phyloP scores from a whole-genome alignment of 352 stramenopile species.

The Plasmopara muralis region DNA sequence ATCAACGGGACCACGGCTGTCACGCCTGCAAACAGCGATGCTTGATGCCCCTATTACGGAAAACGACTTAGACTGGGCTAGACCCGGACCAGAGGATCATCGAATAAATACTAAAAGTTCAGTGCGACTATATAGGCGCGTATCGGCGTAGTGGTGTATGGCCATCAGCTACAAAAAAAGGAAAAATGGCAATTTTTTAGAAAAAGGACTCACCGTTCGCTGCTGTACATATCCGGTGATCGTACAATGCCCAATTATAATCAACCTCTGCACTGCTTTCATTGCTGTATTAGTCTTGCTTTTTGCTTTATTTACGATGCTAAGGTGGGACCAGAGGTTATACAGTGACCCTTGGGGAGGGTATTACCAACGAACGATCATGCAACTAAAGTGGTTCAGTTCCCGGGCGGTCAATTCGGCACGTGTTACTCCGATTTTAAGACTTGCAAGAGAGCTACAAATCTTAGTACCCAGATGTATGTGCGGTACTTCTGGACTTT shows the following conservation, averaged over 20 bases:
- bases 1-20: no score
- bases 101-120: conserved; percentile 16
- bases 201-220: conserved; percentile 3
- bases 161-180: conserved; percentile 2
- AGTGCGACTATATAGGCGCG: background rate
- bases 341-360: background rate
- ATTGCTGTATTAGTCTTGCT: no score
- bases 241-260: conserved; percentile 5
- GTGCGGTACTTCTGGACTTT: background rate
- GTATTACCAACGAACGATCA: conserved; percentile 6
- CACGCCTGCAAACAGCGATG: no score
- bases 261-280: conserved; percentile 5
- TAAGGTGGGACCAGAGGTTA: conserved; percentile 3
- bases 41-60: conserved; percentile 4
- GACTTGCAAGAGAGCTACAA: conserved; percentile 8
- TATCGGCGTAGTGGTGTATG: conserved; percentile 10
- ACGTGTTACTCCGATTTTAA: conserved; percentile 11
- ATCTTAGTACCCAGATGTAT: background rate
- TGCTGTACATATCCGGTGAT: conserved; percentile 6
- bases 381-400: conserved; percentile 11
- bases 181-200: conserved; percentile 16
- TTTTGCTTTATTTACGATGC: conserved; percentile 9
- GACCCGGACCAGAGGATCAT: no score
- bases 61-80: conserved; percentile 17
- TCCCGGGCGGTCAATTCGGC: conserved; percentile 2